Evolutionary conservation across 345 rosid species (phyloP), one percentile per base, ranked within the genome.

Genomic region (Dipteronia sinensis): DNA sequence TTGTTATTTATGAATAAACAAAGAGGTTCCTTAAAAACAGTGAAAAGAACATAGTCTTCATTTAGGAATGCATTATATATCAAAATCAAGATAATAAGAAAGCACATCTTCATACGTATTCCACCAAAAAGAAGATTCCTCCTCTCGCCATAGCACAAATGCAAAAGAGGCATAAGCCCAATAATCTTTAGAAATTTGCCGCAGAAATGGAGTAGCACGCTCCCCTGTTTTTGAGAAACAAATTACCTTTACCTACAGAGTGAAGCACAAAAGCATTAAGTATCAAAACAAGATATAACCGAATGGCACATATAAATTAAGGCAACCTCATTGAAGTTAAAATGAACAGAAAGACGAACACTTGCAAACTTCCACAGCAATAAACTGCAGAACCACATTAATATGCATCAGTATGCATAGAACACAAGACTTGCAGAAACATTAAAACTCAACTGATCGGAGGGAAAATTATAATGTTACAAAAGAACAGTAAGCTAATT

Each of bases 121-220:
- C 99, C 98, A 95, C 99, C 99, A 95, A 75, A 92, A 74, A 62
- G 98, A 88, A 77, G 94, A 89, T 81, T 95, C 98, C 84, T 93
- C 98, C 83, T 95, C 91, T 70, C 88, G 85, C 98, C 99, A 95
- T 27, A 95, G 88, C 56, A 95, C 87, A 53, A 84, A 88, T 20
- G 95, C 92, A 80, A 92, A 84, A 51, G 98, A 89, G 74, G 94
- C 92, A 88, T 89, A 88, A 80, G 86, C 86, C 93, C 90, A 86
- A 76, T 92, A 93, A 73, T 88, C 80, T 82, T 89, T 90, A 56
- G 94, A 94, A 81, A 89, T 89, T 75, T 89, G 92, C 20, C 99
- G 97, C 7, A 91, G 77, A 79, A 82, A 73, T 61, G 99, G 98
- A 82, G 94, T 83, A 55, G 98, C 98, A 46, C 99, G 94, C 85